Evolutionary conservation across 257 asterid genomes (phyloP), one percentile per base, ranked within the genome.

Genomic region (Ajuga chamaepitys): DNA sequence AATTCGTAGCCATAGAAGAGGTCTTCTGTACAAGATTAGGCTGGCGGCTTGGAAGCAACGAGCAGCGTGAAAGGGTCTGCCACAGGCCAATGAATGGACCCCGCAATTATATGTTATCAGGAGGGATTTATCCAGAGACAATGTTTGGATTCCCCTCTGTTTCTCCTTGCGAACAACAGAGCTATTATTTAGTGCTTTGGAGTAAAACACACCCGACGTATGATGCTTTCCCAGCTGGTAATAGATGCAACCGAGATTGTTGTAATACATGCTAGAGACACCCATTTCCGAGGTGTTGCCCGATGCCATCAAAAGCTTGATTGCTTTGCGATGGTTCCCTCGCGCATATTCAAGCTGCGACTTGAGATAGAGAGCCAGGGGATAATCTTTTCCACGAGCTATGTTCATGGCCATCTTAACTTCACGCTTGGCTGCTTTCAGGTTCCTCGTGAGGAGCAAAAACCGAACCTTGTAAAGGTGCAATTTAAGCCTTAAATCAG

Each of bases 261-360:
- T 91, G 77, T 80, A 85, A 74, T 81, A 88, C 77, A 91, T 71
- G 80, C 89, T 81, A 46, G 92, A 86, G 13, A 79, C 71, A 48
- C 88, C 93, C 14, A 66, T 69, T 77, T 86, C 96, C 0, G 77
- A 14, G 50, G 50, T 73, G 79, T 78, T 81, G 45, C 76, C 75
- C 67, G 95, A 84, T 48, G 96, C 95, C 80, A 75, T 79, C 80
- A 91, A 81, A 55, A 86, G 88, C 82, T 85, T 88, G 78, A 86
- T 77, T 24, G 96, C 93, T 75, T 88, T 91, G 40, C 76, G 82
- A 74, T 78, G 84, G 64, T 91, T 91, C 53, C 94, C 85, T 40
- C 96, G 95, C 61, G 94, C 86, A 79, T 88, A 88, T 80, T 91
- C 98, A 58, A 88, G 95, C 78, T 86, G 95, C 10, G 96, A 86